Evolutionary conservation across 345 rosid genomes (phyloP), one percentile per base, ranked within the genome.

Genomic region (Eucalyptus curtisii): DNA sequence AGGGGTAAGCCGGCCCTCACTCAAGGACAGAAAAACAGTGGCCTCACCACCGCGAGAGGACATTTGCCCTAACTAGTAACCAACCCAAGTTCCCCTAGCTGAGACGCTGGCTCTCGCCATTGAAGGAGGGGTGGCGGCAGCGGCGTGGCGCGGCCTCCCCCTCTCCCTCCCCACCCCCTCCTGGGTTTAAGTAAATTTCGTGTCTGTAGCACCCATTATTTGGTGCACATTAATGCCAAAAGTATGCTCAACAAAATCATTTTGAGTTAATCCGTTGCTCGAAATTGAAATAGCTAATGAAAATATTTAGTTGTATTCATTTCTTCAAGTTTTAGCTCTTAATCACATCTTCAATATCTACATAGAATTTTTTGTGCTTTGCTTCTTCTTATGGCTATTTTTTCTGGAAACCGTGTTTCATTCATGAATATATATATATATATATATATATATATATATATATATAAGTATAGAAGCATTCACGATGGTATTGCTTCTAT

Each of bases 401-500:
- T 68, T 66, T n/a, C 1, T 9, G 7, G 6, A 33, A 31, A 33
- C 44, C 2, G 4, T 33, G 80, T 68, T 68, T 33, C 44, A 17
- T 68, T 71, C 81, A 19, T 10, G 25, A 71, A 71, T 17, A 19
- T 49, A 5, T 49, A 2, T 5, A 2, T 45, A 1, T 45, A 2
- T 45, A 2, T 45, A 2, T 45, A 5, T 42, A n/a, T n/a, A n/a
- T 16, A 17, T 8, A 10, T 37, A 2, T 33, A 4, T 37, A 27
- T 10, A 20, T 40, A 5, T 24, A 37, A 76, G 27, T 5, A 37
- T 4, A 3, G 22, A 19, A 71, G 81, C 27, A 9, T 71, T 37
- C 6, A 37, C 0, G 3, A 33, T 19, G 1, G 20, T 15, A 66
- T 64, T 14, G 37, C 37, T 64, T 66, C 3, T 7, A 66, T 4